Conservation (phyloP, 768 basidiomycete genomes). For the Dacryopinax primogenitus region DNA sequence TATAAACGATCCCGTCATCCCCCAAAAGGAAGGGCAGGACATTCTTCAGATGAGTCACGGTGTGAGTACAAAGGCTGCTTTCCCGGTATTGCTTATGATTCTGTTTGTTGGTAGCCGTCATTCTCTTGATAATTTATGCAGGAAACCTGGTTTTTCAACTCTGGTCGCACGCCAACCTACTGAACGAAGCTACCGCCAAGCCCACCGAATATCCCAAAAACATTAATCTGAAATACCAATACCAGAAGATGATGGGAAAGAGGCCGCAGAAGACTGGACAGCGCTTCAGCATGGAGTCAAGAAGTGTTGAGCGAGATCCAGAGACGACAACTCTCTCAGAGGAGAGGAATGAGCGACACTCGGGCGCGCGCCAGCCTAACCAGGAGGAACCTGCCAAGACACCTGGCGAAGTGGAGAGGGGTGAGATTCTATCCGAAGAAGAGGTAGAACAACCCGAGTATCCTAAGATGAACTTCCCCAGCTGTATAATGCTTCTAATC, state of each 20-base stretch:
- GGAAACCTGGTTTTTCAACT: constrained; percentile 69
- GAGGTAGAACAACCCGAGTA: constrained; percentile 37
- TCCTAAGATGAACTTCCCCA: constrained; percentile 45
- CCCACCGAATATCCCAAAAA: constrained; percentile 21
- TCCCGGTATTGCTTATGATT: not conserved
- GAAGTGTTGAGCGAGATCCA: not conserved
- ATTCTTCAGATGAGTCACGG: constrained; percentile 67
- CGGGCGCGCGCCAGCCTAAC: not conserved
- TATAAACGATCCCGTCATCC: constrained; percentile 17
- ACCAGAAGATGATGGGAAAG: constrained; percentile 8
- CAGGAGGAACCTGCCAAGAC: not conserved
- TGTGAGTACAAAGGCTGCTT: constrained; percentile 31
- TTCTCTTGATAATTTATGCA: constrained; percentile 54
- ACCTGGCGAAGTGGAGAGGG: not conserved
- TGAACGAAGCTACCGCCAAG: constrained; percentile 34
- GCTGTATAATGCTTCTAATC: constrained; percentile 44
- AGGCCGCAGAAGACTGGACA: not conserved
- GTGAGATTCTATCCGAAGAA: constrained; percentile 17
- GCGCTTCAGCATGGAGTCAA: not conserved
- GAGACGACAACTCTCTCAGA: not conserved
- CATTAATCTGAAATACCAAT: not conserved
- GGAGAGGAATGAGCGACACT: not conserved
- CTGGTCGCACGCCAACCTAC: constrained; percentile 50
- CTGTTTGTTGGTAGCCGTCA: constrained; percentile 47
- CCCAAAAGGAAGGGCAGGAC: constrained; percentile 32